Conservation (phyloP, 768 basidiomycete genomes). For the Sarcodon aspratus region DNA sequence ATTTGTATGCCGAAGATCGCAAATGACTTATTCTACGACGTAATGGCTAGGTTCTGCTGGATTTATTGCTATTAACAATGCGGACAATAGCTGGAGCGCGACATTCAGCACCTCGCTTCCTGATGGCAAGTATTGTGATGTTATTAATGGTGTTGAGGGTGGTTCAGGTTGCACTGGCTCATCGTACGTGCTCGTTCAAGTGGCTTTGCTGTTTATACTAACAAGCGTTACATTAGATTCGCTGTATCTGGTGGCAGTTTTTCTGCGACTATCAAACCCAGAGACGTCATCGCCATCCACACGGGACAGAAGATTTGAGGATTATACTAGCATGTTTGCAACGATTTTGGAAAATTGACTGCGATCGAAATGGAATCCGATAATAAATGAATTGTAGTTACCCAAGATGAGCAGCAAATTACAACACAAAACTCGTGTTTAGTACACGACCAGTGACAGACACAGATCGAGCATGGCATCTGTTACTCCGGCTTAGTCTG, state of each 20-base stretch:
- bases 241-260: slow-evolving; percentile 39
- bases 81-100: slow-evolving; percentile 33
- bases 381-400: no score
- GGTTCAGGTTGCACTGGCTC: slow-evolving; percentile 19
- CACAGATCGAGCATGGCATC: neutral
- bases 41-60: slow-evolving; percentile 29
- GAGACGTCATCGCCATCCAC: slow-evolving; percentile 46
- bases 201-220: no score
- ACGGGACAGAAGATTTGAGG: slow-evolving; percentile 17
- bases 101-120: slow-evolving; percentile 42
- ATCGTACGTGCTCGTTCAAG: no score
- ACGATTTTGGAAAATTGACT: no score
- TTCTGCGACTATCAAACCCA: slow-evolving; percentile 35
- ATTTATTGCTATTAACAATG: slow-evolving; percentile 52
- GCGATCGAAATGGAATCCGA: no score
- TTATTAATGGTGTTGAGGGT: slow-evolving; percentile 22
- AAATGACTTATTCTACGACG: no score
- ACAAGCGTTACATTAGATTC: slow-evolving; percentile 20
- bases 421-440: neutral
- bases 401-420: neutral
- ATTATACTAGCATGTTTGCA: no score
- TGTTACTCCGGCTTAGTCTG: slow-evolving; percentile 33
- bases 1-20: no score
- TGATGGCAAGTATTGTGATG: slow-evolving; percentile 44
- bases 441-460: no score